Percentiles rank a stretch among this genome's conserved stretches.
Conservation (phyloP, 2,329 filamentous ascomycete species). For the Apiospora pterosperma region DNA sequence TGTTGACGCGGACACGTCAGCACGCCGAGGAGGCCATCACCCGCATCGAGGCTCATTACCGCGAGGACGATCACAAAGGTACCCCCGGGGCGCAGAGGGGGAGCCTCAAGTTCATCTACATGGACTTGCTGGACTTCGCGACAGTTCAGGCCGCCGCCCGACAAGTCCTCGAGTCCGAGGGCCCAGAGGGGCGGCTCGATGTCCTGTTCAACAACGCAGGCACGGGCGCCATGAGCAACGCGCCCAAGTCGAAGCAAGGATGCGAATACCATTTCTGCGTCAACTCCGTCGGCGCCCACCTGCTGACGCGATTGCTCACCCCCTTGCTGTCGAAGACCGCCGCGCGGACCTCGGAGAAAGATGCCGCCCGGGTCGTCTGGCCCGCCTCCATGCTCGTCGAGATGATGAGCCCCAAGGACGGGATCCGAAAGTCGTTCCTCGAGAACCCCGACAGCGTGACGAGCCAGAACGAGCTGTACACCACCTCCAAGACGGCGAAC, state of each 20-base stretch:
- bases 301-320: conserved; percentile 16
- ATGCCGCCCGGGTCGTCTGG: conserved; percentile 18
- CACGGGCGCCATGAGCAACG: conserved; percentile 16
- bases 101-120: conserved; percentile 14
- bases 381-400: conserved; percentile 18
- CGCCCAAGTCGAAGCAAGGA: conserved; percentile 13
- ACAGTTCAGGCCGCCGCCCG: conserved; percentile 13
- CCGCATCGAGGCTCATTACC: conserved; percentile 14
- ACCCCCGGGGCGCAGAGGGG: conserved; percentile 5
- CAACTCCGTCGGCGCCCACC: conserved; percentile 15
- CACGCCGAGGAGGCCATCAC: conserved; percentile 16
- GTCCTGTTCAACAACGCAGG: conserved; percentile 21
- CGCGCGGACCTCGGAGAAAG: conserved; percentile 5
- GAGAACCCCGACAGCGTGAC: conserved; percentile 8
- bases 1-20: conserved; percentile 37
- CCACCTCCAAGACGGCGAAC: conserved; percentile 15
- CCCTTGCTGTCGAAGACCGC: conserved; percentile 17
- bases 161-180: conserved; percentile 12
- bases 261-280: conserved; percentile 19
- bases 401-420: conserved; percentile 12
- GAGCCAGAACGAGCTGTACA: conserved; percentile 14
- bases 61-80: background rate
- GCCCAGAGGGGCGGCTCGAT: conserved; percentile 15
- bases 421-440: conserved; percentile 14
- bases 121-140: conserved; percentile 17